Conservation (phyloP, 768 basidiomycete species). For the Tubosaeta brunneosetosa region DNA sequence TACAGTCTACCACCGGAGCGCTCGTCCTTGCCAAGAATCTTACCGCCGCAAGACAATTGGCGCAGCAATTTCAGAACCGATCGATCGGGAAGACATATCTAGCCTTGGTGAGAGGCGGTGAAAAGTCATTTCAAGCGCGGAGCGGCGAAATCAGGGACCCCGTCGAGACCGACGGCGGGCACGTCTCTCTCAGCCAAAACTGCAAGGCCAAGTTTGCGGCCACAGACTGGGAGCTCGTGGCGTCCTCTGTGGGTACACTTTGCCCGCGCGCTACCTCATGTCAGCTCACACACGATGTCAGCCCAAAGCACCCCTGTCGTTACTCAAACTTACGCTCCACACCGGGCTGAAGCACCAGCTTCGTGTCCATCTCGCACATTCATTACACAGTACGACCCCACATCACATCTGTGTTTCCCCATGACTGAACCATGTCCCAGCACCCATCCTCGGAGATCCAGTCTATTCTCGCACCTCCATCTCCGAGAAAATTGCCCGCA, state of each 20-base stretch:
- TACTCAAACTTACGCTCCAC: conserved; percentile 50
- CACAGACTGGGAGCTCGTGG: conserved; percentile 54
- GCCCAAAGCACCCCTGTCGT: conserved; percentile 46
- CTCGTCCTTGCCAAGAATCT: conserved; percentile 50
- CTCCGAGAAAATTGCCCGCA: conserved; percentile 27
- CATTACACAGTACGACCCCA: conserved; percentile 39
- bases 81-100: conserved; percentile 56
- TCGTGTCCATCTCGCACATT: conserved; percentile 56
- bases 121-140: conserved; percentile 39
- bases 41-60: conserved; percentile 42
- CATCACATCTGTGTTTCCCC: background rate
- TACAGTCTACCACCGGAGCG: conserved; percentile 58
- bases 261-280: conserved; percentile 12
- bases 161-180: conserved; percentile 41
- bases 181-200: conserved; percentile 33
- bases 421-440: conserved; percentile 32
- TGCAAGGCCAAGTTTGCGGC: conserved; percentile 32
- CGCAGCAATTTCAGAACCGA: conserved; percentile 49
- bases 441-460: conserved; percentile 62
- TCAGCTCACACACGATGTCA: conserved; percentile 26
- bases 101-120: conserved; percentile 55
- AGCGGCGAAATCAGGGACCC: conserved; percentile 41
- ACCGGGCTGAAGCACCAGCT: conserved; percentile 72
- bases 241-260: conserved; percentile 47
- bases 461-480: conserved; percentile 41